Base-by-base conservation (phyloP, 352 stramenopile genomes). In the Pythium rishiriense region DNA sequence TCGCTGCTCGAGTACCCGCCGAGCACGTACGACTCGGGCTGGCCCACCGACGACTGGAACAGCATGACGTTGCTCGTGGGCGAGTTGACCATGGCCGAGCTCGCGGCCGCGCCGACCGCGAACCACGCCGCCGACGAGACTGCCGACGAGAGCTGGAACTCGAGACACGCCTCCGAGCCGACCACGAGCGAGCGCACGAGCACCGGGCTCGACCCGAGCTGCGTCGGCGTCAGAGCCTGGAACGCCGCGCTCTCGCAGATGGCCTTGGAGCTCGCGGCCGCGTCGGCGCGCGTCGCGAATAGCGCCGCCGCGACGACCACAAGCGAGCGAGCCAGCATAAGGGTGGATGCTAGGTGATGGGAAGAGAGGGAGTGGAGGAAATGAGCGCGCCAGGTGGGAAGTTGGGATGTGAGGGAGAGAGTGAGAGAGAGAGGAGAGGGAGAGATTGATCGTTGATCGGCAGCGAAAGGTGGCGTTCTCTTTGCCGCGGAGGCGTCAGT, bases 21-120 rank as follows among this genome's bases (percentile, higher is more conserved):
- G 37, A 93, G 69, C 25, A 76, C 26, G 52, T 83, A 88, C 24
- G 79, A 76, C 54, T 76, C 70, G 17, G 79, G 78, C 14, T 45
- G 43, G 35, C 73, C 73, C 26, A 77, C 65, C 1, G 58, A 47
- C 61, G 74, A 73, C 55, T 81, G 77, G 66, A 88, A 90, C 53
- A 92, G 72, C 78, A 94, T 87, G 43, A 87, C 84, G 64, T 90
- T 94, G 37, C 74, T 71, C 15, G 47, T 60, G 5, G 86, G 86
- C 41, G 68, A 81, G 72, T 81, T 92, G 57, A 92, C 83, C 82
- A 93, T 94, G 17, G 64, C 53, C 15, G 70, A 62, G 15, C 29
- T 63, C 2, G 60, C 65, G 1, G 84, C 72, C 46, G 85, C 66
- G 1, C 83, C 82, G 35, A 93, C 83, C 29, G 69, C 80, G 56